Evolutionary conservation across 139 green algal genomes (phyloP).

Genomic region (Bryopsis sp.): DNA sequence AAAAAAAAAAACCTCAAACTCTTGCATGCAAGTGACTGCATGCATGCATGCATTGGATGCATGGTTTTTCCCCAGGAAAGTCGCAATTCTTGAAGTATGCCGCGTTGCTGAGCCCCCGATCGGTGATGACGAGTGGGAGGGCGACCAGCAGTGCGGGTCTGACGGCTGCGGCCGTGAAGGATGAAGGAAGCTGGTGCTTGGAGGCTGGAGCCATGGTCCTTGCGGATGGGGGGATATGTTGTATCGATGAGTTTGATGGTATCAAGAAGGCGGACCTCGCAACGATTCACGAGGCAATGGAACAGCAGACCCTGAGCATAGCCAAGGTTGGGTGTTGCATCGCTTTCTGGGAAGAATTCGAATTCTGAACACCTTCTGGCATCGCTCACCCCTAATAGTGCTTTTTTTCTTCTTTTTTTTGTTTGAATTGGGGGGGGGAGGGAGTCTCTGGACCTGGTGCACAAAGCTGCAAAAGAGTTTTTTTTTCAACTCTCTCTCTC

Average conservation of each 20-base stretch:
- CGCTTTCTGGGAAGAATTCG: too few species aligned
- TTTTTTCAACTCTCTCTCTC: too few species aligned
- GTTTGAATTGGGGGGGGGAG: too few species aligned
- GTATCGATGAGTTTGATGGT: constrained; percentile 84
- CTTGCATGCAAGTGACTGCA: background rate
- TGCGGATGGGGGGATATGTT: constrained; percentile 81
- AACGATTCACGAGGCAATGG: constrained; percentile 88
- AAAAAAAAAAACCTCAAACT: too few species aligned
- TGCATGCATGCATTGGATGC: background rate
- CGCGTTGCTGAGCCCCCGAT: constrained; percentile 41
- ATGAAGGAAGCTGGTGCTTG: constrained; percentile 68
- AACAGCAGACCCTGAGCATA: constrained; percentile 87
- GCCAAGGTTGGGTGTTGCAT: constrained; percentile 73
- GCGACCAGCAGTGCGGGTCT: constrained; percentile 69
- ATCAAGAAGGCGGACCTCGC: constrained; percentile 62
- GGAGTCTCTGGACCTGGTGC: too few species aligned
- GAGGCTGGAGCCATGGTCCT: constrained; percentile 67
- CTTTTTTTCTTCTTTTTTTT: too few species aligned
- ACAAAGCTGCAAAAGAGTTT: constrained; percentile 74
- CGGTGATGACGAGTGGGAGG: constrained; percentile 63
- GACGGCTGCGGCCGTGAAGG: constrained; percentile 70
- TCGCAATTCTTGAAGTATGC: constrained; percentile 77
- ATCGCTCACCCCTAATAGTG: too few species aligned
- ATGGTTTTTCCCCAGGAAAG: constrained; percentile 34
- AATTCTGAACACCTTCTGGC: too few species aligned